These are phyloP conservation scores for Tuber magnatum DNA, from an alignment of 495 filamentous ascomycete genomes.

Conservation along the genomic window DNA sequence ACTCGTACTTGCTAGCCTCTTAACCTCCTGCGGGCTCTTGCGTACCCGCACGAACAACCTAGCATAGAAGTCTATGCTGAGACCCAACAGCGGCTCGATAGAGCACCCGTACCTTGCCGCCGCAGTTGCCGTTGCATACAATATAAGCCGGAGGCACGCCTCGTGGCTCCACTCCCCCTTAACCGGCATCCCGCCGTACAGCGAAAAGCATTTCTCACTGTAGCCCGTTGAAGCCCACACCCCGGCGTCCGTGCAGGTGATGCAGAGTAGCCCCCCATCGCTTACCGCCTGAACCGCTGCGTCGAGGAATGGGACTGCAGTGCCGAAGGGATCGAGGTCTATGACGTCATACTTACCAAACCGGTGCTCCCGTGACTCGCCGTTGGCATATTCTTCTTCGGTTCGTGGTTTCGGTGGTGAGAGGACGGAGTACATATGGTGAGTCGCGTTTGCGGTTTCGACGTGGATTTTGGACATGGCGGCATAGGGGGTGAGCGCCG, in stretches of 20 bases:
- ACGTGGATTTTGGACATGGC: constrained; percentile 55
- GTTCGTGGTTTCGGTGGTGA: constrained; percentile 20
- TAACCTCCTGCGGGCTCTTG: constrained; percentile 72
- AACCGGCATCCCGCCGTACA: constrained; percentile 81
- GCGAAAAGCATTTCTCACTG: constrained; percentile 79
- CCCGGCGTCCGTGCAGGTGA: constrained; percentile 92
- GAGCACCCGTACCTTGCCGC: constrained; percentile 81
- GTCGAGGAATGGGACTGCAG: constrained; percentile 83
- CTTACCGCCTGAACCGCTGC: constrained; percentile 77
- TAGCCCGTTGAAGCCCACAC: constrained; percentile 92
- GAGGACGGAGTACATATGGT: constrained; percentile 77
- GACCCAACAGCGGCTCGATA: constrained; percentile 82
- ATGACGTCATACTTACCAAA: constrained; percentile 74
- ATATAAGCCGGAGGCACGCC: constrained; percentile 74
- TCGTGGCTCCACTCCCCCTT: constrained; percentile 83
- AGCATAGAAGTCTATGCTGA: constrained; percentile 94
- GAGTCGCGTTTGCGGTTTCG: constrained; percentile 70
- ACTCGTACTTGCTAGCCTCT: constrained; percentile 77
- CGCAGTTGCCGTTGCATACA: constrained; percentile 67
- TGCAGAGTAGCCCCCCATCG: constrained; percentile 78
- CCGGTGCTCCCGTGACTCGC: constrained; percentile 38
- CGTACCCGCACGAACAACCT: constrained; percentile 79
- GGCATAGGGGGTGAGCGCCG: not conserved
- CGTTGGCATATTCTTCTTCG: constrained; percentile 39
- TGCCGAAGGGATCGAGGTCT: constrained; percentile 93